These are phyloP conservation scores for Rosa lucieae DNA, from an alignment of 306 rosid genomes.

Conservation along the genomic window DNA sequence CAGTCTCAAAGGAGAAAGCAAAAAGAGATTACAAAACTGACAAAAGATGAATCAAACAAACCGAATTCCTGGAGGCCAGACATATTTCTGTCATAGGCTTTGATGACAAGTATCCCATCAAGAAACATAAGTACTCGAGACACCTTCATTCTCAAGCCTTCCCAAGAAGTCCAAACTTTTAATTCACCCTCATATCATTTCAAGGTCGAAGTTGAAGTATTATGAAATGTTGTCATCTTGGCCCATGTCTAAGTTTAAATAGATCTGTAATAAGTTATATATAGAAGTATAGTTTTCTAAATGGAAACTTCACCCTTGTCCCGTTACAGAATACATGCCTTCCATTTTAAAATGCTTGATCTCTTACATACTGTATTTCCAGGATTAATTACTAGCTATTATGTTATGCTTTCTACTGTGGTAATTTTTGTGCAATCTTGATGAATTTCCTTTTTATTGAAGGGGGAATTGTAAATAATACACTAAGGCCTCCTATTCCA, in stretches of 20 bases:
- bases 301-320: neutral
- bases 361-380: neutral
- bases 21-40: too few relatives aligned
- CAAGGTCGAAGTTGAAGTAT: neutral
- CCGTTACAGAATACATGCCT: neutral
- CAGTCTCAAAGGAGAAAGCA: too few relatives aligned
- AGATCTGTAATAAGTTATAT: neutral
- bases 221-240: neutral
- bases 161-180: neutral
- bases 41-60: too few relatives aligned
- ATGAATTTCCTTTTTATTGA: constrained; percentile 23
- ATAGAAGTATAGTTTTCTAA: neutral
- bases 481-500: constrained; percentile 84
- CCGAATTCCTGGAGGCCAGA: too few relatives aligned
- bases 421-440: constrained; percentile 4
- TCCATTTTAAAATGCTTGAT: neutral
- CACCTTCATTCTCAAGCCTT: neutral
- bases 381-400: neutral
- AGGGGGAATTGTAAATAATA: constrained; percentile 91
- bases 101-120: too few relatives aligned
- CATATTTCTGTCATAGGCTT: too few relatives aligned
- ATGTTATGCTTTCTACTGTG: neutral
- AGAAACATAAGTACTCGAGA: too few relatives aligned
- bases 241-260: neutral
- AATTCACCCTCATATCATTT: neutral